Evolutionary conservation across 1,284 basidiomycete species (phyloP), one percentile per base, ranked within the genome.

Genomic region (Amylostereum areolatum): DNA sequence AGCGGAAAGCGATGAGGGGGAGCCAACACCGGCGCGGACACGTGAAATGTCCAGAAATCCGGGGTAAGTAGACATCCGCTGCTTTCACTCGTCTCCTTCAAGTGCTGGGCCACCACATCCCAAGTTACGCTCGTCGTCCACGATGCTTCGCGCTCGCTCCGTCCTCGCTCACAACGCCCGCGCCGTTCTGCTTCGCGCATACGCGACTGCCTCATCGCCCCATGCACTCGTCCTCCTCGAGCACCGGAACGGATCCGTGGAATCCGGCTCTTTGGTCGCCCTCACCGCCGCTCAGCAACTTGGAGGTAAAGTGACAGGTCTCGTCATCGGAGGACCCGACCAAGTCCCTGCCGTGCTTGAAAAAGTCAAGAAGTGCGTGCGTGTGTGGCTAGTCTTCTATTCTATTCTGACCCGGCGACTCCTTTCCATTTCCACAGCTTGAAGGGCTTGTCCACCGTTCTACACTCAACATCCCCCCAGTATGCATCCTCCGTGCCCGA

Each of bases 201-300:
- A 85, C 59, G 75, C 83, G 2, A 78, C 81, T 2, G 63, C 73
- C 28, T 52, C 73, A 1, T 71, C 78, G 24, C 81, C 84, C 0
- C 81, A 86, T 64, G 81, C 92, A 1, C 80, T 97, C 18, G 83
- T 97, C 45, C 89, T 91, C 59, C 73, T 97, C 53, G 96, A 97
- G 69, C 92, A 97, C 67, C 83, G 81, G 51, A 77, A 81, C 47
- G 93, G 92, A 43, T 76, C 79, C 56, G 79, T 98, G 57, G 91
- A 93, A 55, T 79, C 92, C 4, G 84, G 82, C 7, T 88, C 89
- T n/a, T 77, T 97, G 50, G 91, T 88, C 32, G 95, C 96, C 34
- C 70, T 98, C 56, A 92, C 92, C 1, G 95, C 95, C 29, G 95
- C 95, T 1, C 73, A 81, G 55, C 77, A 88, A 59, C 77, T 99